These are phyloP conservation scores for Candida jianshihensis DNA, from an alignment of 805 yeast species.

Conservation along the genomic window DNA sequence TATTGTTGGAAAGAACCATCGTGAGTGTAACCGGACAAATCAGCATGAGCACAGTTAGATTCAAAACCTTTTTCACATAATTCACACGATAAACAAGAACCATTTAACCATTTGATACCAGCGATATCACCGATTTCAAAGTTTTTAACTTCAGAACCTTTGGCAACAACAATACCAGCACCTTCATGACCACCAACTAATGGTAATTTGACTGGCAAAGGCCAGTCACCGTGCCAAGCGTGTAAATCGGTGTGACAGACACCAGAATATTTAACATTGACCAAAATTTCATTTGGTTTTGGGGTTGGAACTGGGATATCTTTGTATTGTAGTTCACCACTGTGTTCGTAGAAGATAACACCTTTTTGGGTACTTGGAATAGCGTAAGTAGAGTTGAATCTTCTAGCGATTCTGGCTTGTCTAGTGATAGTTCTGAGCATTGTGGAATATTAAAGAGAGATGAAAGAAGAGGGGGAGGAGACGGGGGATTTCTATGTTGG, in stretches of 20 bases:
- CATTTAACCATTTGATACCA: slow-evolving; percentile 80
- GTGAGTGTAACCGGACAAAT: slow-evolving; percentile 79
- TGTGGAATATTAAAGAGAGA: not conserved
- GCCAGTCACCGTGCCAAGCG: slow-evolving; percentile 95
- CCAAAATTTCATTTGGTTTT: slow-evolving; percentile 66
- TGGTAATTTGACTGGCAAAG: slow-evolving; percentile 65
- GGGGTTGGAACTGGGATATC: slow-evolving; percentile 81
- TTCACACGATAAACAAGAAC: slow-evolving; percentile 73
- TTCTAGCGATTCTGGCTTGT: slow-evolving; percentile 11
- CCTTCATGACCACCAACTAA: slow-evolving; percentile 89
- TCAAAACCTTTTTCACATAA: slow-evolving; percentile 61
- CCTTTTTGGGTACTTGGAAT: slow-evolving; percentile 70
- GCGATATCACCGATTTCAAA: slow-evolving; percentile 77
- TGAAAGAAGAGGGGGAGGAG: not conserved
- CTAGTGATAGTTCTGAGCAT: slow-evolving; percentile 22
- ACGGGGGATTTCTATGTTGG: too few species aligned
- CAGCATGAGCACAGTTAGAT: slow-evolving; percentile 64
- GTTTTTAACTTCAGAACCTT: slow-evolving; percentile 61
- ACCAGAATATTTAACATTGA: slow-evolving; percentile 82
- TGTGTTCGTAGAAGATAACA: slow-evolving; percentile 57
- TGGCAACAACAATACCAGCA: slow-evolving; percentile 78
- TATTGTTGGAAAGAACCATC: slow-evolving; percentile 91
- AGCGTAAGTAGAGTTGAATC: slow-evolving; percentile 22
- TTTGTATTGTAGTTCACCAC: slow-evolving; percentile 57
- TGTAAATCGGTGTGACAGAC: slow-evolving; percentile 93